Evolutionary conservation across 768 basidiomycete species (phyloP).

Genomic region (Chalciporus chontae): DNA sequence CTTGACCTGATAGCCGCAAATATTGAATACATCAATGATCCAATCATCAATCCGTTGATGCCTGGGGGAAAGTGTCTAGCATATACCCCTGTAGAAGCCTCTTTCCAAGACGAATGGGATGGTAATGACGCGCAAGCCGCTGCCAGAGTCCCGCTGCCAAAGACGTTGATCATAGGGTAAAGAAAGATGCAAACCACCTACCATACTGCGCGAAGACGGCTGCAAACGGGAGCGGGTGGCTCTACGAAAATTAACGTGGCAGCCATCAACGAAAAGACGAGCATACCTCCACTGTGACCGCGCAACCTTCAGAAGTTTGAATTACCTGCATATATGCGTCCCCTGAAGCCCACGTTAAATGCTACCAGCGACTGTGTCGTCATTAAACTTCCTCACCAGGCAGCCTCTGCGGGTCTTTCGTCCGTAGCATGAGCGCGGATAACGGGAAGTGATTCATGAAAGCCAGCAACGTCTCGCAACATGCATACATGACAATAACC

Average conservation of each 20-base stretch:
- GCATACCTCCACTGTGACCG: slow-evolving; percentile 20
- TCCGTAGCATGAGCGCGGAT: slow-evolving; percentile 78
- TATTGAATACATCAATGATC: slow-evolving; percentile 1
- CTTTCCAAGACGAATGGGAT: slow-evolving; percentile 51
- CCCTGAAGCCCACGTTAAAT: slow-evolving; percentile 15
- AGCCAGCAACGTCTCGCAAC: slow-evolving; percentile 60
- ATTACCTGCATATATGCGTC: slow-evolving; percentile 26
- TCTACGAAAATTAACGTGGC: slow-evolving; percentile 34
- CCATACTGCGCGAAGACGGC: slow-evolving; percentile 60
- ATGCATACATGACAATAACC: slow-evolving; percentile 57
- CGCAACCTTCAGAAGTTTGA: slow-evolving; percentile 24
- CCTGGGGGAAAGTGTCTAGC: slow-evolving; percentile 45
- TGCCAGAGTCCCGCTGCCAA: slow-evolving; percentile 46
- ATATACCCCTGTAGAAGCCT: slow-evolving; percentile 46
- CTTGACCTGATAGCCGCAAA: slow-evolving; percentile 9
- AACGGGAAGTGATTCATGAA: slow-evolving; percentile 93
- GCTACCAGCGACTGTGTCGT: not conserved
- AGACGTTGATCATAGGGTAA: slow-evolving; percentile 1
- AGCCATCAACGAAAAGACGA: not conserved
- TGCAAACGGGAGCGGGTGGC: slow-evolving; percentile 48
- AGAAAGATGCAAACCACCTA: slow-evolving; percentile 13
- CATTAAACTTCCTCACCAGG: slow-evolving; percentile 51
- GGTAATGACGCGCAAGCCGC: slow-evolving; percentile 52
- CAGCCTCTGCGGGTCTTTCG: slow-evolving; percentile 79
- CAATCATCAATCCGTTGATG: slow-evolving; percentile 4